Percentiles rank a stretch among this genome's conserved stretches.
Conservation (phyloP, 331 rosid genomes). For the Prunus yedoensis region DNA sequence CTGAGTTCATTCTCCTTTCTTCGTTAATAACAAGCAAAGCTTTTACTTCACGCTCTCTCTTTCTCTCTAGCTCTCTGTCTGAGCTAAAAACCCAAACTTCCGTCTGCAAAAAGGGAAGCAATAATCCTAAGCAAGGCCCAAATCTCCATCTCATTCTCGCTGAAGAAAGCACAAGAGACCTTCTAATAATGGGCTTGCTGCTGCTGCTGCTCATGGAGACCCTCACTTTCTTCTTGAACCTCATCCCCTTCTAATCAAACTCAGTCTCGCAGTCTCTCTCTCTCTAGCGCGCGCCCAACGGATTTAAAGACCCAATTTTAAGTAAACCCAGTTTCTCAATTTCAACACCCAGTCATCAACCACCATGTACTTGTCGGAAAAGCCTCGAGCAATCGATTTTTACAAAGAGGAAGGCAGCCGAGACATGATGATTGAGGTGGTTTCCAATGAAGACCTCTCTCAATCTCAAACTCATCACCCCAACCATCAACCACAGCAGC, state of each 20-base stretch:
- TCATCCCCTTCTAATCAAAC: neutral
- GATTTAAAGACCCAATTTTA: neutral
- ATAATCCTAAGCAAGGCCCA: neutral
- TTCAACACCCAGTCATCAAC: neutral
- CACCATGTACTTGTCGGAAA: constrained; percentile 67
- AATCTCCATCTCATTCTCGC: too few species aligned
- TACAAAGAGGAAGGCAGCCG: constrained; percentile 59
- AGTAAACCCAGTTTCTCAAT: neutral
- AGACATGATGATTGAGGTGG: constrained; percentile 87
- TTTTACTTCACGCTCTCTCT: constrained; percentile 21
- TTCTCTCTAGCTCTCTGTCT: neutral
- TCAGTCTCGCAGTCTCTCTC: neutral
- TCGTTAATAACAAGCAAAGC: constrained; percentile 1
- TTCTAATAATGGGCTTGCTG: constrained; percentile 5
- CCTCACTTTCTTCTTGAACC: constrained; percentile 3
- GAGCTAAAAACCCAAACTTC: constrained; percentile 16
- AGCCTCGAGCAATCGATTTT: constrained; percentile 71
- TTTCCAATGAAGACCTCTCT: constrained; percentile 36
- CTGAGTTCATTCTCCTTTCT: neutral
- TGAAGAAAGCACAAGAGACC: too few species aligned
- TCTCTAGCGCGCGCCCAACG: neutral
- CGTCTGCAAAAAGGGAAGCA: constrained; percentile 4
- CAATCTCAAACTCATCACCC: constrained; percentile 26
- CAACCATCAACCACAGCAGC: neutral
- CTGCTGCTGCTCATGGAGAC: constrained; percentile 1